A percentile compares a stretch with the other conserved stretches of the same genome.
Conservation (phyloP, 768 basidiomycete species). For the Vararia minispora region DNA sequence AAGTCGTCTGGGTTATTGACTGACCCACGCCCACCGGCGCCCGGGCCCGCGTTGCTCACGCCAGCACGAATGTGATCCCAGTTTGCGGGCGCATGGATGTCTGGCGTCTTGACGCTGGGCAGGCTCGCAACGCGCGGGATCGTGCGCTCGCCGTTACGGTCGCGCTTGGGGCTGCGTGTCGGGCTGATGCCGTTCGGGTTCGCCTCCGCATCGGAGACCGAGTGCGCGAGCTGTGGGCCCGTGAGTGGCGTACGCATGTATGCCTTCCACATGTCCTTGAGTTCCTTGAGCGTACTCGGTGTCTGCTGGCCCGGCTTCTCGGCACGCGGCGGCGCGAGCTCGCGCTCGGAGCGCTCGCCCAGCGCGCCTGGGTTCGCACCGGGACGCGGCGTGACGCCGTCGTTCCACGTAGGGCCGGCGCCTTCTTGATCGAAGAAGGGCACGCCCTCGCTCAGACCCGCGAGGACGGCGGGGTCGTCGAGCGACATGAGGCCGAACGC, state of each 20-base stretch:
- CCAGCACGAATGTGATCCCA: conserved; percentile 9
- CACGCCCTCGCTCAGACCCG: conserved; percentile 45
- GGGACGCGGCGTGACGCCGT: conserved; percentile 11
- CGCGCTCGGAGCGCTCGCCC: conserved; percentile 7
- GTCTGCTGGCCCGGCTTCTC: conserved; percentile 23
- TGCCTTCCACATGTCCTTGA: conserved; percentile 65
- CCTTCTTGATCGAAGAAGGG: conserved; percentile 42
- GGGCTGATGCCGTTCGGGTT: conserved; percentile 16
- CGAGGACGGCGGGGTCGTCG: conserved; percentile 60
- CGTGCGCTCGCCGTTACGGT: too few species aligned
- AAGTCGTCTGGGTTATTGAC: conserved; percentile 46
- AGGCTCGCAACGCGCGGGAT: conserved; percentile 54
- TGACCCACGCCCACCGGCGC: conserved; percentile 16
- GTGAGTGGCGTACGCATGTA: conserved; percentile 60
- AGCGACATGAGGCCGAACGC: conserved; percentile 71
- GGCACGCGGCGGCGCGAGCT: conserved; percentile 12
- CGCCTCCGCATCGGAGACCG: conserved; percentile 1
- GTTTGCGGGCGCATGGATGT: conserved; percentile 17
- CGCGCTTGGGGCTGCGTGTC: conserved; percentile 15
- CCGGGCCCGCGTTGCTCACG: conserved; percentile 12
- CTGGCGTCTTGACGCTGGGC: conserved; percentile 59
- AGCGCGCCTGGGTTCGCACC: conserved; percentile 4
- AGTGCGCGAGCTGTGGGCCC: conserved; percentile 17
- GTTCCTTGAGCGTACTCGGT: conserved; percentile 27
- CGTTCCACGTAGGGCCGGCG: conserved; percentile 6